Percentiles rank a stretch among this genome's conserved stretches.
These are phyloP conservation scores for Paraglomus brasilianum DNA, from an alignment of 192 early-diverging fungal species.

Conservation along the genomic window DNA sequence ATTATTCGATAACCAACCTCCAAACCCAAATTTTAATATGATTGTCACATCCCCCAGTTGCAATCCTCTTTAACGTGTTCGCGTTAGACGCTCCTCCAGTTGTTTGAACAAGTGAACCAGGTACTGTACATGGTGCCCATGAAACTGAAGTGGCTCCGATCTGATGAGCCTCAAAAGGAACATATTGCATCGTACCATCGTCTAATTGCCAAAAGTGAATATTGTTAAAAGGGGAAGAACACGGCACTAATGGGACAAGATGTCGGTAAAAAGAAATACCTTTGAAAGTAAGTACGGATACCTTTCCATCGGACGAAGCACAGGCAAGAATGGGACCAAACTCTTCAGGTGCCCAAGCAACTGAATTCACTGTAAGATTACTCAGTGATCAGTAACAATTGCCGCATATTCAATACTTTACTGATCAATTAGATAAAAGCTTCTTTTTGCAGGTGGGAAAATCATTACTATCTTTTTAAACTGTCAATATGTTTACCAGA, in stretches of 20 bases:
- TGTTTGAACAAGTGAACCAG: constrained; percentile 68
- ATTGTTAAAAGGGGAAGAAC: not conserved
- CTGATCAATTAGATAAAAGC: too few relatives aligned
- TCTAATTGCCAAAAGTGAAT: constrained; percentile 46
- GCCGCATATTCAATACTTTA: not conserved
- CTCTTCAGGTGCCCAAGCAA: constrained; percentile 97
- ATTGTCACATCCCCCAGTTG: constrained; percentile 95
- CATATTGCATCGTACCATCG: constrained; percentile 83
- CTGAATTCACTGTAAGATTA: constrained; percentile 79
- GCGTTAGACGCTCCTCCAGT: constrained; percentile 56
- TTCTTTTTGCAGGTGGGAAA: too few relatives aligned
- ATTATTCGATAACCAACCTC: constrained; percentile 39
- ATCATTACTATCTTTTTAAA: not conserved
- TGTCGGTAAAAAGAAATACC: constrained; percentile 47
- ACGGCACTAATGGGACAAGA: not conserved
- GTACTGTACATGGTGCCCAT: constrained; percentile 89
- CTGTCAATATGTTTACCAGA: constrained; percentile 61
- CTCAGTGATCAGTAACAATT: not conserved
- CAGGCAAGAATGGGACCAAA: constrained; percentile 88
- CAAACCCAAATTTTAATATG: constrained; percentile 91
- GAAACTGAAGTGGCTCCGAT: constrained; percentile 92
- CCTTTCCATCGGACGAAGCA: constrained; percentile 93
- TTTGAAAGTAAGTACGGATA: constrained; percentile 90
- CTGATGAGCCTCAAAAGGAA: constrained; percentile 78
- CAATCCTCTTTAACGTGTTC: constrained; percentile 74